Evolutionary conservation across 441 rosid species (phyloP).

Genomic region (Erysimum cheiri): DNA sequence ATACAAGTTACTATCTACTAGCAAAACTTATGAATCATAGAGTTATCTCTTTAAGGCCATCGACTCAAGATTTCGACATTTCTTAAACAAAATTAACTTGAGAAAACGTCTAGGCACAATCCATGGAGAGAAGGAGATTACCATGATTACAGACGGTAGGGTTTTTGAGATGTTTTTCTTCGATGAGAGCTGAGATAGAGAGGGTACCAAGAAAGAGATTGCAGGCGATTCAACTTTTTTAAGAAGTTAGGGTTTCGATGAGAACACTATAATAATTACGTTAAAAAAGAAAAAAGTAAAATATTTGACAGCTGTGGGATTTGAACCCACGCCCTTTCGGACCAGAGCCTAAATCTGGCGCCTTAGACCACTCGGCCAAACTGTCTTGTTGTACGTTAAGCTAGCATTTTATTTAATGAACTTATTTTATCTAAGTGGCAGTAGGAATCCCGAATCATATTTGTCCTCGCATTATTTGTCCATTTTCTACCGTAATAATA

Average conservation of each 20-base stretch:
- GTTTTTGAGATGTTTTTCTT: too few relatives aligned
- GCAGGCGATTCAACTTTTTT: too few relatives aligned
- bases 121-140: too few relatives aligned
- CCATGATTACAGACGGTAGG: too few relatives aligned
- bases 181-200: too few relatives aligned
- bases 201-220: too few relatives aligned
- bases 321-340: conserved; percentile 99
- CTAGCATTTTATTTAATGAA: neutral
- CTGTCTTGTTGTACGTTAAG: neutral
- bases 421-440: neutral
- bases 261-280: conserved; percentile 17
- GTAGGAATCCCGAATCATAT: neutral
- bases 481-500: neutral
- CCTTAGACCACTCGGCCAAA: conserved; percentile 83
- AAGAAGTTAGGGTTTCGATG: conserved; percentile 21
- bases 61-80: too few relatives aligned
- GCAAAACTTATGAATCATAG: too few relatives aligned
- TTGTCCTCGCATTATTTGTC: neutral
- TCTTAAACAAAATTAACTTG: too few relatives aligned
- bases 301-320: conserved; percentile 63
- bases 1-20: too few relatives aligned
- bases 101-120: too few relatives aligned
- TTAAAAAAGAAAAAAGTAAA: neutral
- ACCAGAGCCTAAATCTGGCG: conserved; percentile 99
- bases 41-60: too few relatives aligned